Percentiles rank a stretch among this genome's conserved stretches.
Evolutionary conservation across 2,329 filamentous ascomycete genomes (phyloP).

Genomic region (Curvularia eragrostidis): DNA sequence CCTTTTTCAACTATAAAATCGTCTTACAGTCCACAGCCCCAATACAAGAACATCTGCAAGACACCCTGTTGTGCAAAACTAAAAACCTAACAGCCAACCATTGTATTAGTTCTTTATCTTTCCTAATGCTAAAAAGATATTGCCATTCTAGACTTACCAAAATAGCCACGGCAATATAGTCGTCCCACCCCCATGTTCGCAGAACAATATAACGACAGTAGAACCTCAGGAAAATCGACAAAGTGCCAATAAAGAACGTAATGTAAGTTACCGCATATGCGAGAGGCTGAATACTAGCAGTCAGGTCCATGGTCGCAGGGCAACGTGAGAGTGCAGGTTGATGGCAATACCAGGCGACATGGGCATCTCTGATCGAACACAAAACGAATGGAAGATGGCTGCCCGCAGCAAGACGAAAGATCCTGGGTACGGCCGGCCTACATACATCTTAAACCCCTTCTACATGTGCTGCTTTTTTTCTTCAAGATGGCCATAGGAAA

Average conservation of each 20-base stretch:
- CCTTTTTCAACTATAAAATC: neutral
- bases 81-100: neutral
- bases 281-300: slow-evolving; percentile 1
- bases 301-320: neutral
- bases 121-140: neutral
- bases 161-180: slow-evolving; percentile 5
- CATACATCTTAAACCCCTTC: neutral
- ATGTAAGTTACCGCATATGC: slow-evolving; percentile 4
- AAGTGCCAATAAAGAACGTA: slow-evolving; percentile 2
- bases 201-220: slow-evolving; percentile 9
- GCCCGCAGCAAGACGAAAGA: neutral
- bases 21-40: slow-evolving; percentile 11
- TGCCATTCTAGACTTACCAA: neutral
- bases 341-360: neutral
- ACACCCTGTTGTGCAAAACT: slow-evolving; percentile 16
- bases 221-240: slow-evolving; percentile 7
- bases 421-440: neutral
- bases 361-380: neutral
- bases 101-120: neutral
- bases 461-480: neutral
- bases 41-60: slow-evolving; percentile 32
- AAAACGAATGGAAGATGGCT: slow-evolving; percentile 1
- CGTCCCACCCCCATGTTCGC: slow-evolving; percentile 12
- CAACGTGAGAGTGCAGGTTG: neutral
- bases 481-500: neutral